Evolutionary conservation across 106 monocot genomes (phyloP).

Genomic region (Posidonia australis): DNA sequence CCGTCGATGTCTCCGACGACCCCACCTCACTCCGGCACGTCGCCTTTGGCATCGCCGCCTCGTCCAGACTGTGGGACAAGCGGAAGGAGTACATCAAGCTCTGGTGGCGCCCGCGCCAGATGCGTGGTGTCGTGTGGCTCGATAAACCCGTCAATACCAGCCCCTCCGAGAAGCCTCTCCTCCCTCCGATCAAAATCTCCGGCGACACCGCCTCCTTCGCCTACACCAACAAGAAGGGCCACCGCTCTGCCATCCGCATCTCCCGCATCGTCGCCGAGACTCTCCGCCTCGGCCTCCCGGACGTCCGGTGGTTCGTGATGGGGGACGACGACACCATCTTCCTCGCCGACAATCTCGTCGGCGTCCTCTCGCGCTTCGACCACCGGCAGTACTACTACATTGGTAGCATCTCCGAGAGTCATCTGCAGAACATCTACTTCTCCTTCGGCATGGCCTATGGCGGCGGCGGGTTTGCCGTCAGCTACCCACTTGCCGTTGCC

Average conservation of each 20-base stretch:
- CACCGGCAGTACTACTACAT: slow-evolving; percentile 37
- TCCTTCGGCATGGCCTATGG: slow-evolving; percentile 45
- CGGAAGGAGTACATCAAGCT: slow-evolving; percentile 34
- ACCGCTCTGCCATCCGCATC: slow-evolving; percentile 77
- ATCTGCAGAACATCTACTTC: slow-evolving; percentile 34
- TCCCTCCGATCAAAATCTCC: slow-evolving; percentile 57
- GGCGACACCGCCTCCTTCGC: slow-evolving; percentile 48
- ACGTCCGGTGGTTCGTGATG: slow-evolving; percentile 80
- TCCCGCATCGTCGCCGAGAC: slow-evolving; percentile 92
- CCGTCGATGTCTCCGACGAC: not conserved
- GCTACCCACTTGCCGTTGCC: slow-evolving; percentile 29
- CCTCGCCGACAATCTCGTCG: slow-evolving; percentile 31
- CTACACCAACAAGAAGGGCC: slow-evolving; percentile 55
- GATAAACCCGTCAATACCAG: slow-evolving; percentile 19
- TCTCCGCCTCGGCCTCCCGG: slow-evolving; percentile 27
- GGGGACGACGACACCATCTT: slow-evolving; percentile 91
- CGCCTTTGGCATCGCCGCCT: slow-evolving; percentile 37
- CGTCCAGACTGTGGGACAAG: slow-evolving; percentile 20
- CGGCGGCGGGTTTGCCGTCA: slow-evolving; percentile 45
- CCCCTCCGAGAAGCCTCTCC: not conserved
- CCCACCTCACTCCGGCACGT: slow-evolving; percentile 20
- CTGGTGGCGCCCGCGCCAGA: slow-evolving; percentile 25
- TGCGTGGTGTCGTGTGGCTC: slow-evolving; percentile 32
- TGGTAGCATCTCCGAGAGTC: slow-evolving; percentile 35
- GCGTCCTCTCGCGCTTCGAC: slow-evolving; percentile 28